Evolutionary conservation across 371 early-diverging fungal genomes (phyloP), one percentile per base, ranked within the genome.

Genomic region (Nematocida sp.): DNA sequence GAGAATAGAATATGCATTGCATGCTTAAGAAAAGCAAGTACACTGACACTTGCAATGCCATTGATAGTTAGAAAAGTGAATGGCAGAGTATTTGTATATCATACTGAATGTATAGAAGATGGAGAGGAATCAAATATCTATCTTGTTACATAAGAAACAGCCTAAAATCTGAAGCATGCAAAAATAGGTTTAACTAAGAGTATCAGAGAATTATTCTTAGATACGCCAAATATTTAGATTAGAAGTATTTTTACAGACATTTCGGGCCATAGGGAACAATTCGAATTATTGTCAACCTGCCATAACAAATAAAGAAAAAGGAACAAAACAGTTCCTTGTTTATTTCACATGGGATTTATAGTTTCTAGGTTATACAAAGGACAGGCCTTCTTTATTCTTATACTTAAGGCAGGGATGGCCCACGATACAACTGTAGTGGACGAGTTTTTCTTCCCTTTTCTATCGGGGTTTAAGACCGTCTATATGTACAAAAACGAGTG

Each of bases 271-370:
- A 50, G 18, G 1, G 52, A 18, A 9, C 9, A 18, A 50, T 50
- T 9, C 52, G 18, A 13, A 13, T 0, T 3, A 50, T 50, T 50
- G 52, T 3, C 18, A 50, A 18, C 9, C 0, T 50, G 52, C 13
- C 52, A 50, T 50, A 18, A 18, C 52, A 50, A 50, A 50, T 50
- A 50, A 50, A 50, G 52, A 50, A 47, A 45, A 20, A 56, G 15
- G 27, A 55, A 64, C 39, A 75, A 13, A 52, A n/a, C 33, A 9
- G 9, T n/a, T 50, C 11, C 42, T 61, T 69, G 45, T 69, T 78
- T 78, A 57, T 78, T 9, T n/a, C n/a, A 9, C 39, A 78, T 78
- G 80, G 80, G 80, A 42, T 78, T 78, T 78, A 52, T 78, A 11
- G 23, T 78, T 4, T 78, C 80, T n/a, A 78, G 56, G 60, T 46